Base-by-base conservation (phyloP, 495 filamentous ascomycete species). In the Aspergillus ellipticus region DNA sequence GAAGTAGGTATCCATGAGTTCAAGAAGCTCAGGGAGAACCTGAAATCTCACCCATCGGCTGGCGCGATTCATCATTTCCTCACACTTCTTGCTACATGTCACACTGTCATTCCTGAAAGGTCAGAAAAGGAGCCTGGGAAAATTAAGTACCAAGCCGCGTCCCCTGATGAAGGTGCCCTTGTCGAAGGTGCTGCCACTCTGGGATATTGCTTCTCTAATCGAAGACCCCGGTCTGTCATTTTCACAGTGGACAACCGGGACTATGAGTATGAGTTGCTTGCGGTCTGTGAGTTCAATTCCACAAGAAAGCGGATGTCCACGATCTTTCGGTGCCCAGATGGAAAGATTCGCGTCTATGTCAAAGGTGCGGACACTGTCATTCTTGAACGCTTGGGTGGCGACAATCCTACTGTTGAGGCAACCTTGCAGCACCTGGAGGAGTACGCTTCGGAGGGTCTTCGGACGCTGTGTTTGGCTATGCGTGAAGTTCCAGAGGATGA, bases 331-430 rank as follows among this genome's bases (percentile, higher is more conserved):
- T 96, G 94, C 64, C 95, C 95, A 0, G 95, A 99, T 74, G 95
- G 94, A 51, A 96, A 92, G 73, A 84, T 99, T 49, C 80, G 93
- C 35, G 84, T 88, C 58, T 99, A 96, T 66, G 92, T 87, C 73
- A 99, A 99, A 72, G 95, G 95, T 61, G 95, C 95, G 41, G 95
- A 99, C 68, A 99, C 95, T 2, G 95, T 99, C 45, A 97, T 99
- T 60, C 64, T 94, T 52, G 94, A 99, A 68, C 87, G 95, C 9
- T 76, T 97, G 9, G 82, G 84, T 54, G 73, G 77, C 45, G 79
- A 90, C 42, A 92, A 97, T 63, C 90, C 90, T 1, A 89, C 87
- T 53, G 86, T 94, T 10, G 95, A 99, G 59, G 71, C 76, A 26
- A 99, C 95, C 4, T 74, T 97, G 42, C 85, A 93, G 54, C 95